Conservation (phyloP, 179 eudicot genomes). For the Pouteria campechiana region DNA sequence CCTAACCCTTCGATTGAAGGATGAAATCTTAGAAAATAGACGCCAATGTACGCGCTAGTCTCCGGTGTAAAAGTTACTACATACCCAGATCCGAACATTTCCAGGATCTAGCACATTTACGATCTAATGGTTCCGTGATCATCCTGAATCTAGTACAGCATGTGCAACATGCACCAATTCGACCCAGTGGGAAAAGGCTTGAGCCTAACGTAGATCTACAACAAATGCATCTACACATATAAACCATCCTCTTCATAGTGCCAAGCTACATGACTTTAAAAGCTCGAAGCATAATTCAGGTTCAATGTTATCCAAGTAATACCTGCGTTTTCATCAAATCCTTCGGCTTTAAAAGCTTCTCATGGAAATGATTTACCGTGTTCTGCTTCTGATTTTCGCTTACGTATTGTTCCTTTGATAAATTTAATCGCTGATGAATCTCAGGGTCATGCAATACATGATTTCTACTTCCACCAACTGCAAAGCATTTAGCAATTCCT, state of each 20-base stretch:
- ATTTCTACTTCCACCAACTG: slow-evolving; percentile 92
- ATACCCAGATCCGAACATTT: too few relatives aligned
- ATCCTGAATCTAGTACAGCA: too few relatives aligned
- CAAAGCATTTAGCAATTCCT: slow-evolving; percentile 99
- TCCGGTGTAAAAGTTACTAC: too few relatives aligned
- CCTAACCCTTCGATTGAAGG: too few relatives aligned
- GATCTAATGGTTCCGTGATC: too few relatives aligned
- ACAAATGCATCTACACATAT: too few relatives aligned
- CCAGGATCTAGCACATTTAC: too few relatives aligned
- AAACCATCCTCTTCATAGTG: too few relatives aligned
- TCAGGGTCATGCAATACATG: slow-evolving; percentile 65
- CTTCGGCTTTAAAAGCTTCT: slow-evolving; percentile 88
- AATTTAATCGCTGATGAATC: slow-evolving; percentile 49
- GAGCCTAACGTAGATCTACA: too few relatives aligned
- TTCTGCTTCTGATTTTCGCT: slow-evolving; percentile 77
- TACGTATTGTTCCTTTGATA: slow-evolving; percentile 82
- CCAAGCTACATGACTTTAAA: too few relatives aligned
- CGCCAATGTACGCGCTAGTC: too few relatives aligned
- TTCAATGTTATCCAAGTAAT: not conserved
- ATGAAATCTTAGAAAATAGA: too few relatives aligned
- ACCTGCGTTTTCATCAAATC: slow-evolving; percentile 90
- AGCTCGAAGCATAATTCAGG: not conserved
- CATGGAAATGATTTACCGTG: slow-evolving; percentile 85
- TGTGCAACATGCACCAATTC: not conserved
- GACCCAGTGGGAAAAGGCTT: not conserved